Conservation (phyloP, 176 grass and related monocot genomes). For the Oropetium thomaeum region DNA sequence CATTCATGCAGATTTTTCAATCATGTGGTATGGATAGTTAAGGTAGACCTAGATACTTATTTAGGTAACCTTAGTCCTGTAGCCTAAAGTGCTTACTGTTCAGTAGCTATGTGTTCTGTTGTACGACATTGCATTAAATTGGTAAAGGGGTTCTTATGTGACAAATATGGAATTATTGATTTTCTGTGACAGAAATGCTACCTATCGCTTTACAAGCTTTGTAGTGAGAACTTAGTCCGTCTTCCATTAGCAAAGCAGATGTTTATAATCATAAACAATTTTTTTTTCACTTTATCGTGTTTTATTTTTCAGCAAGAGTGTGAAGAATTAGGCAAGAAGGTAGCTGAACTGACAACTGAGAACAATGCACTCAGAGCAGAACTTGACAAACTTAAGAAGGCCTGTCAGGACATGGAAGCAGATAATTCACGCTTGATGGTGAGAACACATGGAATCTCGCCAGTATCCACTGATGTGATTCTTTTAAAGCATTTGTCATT, state of each 20-base stretch:
- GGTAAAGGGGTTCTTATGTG: background rate
- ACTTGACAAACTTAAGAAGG: constrained; percentile 66
- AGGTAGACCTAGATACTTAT: background rate
- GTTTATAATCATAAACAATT: background rate
- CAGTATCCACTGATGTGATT: background rate
- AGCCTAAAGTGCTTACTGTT: background rate
- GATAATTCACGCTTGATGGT: constrained; percentile 63
- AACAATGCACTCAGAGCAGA: constrained; percentile 54
- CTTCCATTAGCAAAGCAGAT: background rate
- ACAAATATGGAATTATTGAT: background rate
- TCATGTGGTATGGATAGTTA: background rate
- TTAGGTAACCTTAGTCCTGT: background rate
- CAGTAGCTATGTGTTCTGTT: background rate
- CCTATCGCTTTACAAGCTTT: background rate
- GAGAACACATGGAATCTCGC: constrained; percentile 28
- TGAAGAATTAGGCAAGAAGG: constrained; percentile 55
- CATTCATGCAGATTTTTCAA: background rate
- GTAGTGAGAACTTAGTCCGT: background rate
- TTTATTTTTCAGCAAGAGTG: constrained; percentile 68
- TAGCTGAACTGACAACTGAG: constrained; percentile 62
- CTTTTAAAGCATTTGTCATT: background rate
- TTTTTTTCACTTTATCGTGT: background rate
- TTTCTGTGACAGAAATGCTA: background rate
- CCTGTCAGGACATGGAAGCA: constrained; percentile 55
- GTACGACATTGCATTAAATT: background rate